These are phyloP conservation scores for Xanthoparmelia taractica DNA, from an alignment of 495 filamentous ascomycete genomes.

Conservation along the genomic window DNA sequence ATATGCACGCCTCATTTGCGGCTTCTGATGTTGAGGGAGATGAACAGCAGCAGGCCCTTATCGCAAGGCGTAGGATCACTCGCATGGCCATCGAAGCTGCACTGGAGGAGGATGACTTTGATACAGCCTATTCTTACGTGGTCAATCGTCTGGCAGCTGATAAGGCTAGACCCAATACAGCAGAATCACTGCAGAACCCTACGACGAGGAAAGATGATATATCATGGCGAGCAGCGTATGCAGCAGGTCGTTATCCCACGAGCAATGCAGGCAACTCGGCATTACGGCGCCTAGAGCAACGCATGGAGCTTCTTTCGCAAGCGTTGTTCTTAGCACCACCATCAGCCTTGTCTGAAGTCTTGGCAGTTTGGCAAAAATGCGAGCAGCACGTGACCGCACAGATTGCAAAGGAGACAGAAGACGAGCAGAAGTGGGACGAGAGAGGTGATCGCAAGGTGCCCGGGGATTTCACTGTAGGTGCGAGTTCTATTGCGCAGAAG, in stretches of 20 bases:
- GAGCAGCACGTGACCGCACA: slow-evolving; percentile 75
- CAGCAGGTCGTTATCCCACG: slow-evolving; percentile 65
- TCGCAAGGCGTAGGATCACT: slow-evolving; percentile 60
- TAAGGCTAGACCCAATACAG: slow-evolving; percentile 18
- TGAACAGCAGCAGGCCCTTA: slow-evolving; percentile 12
- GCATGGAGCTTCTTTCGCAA: slow-evolving; percentile 83
- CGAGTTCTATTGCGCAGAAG: slow-evolving; percentile 33
- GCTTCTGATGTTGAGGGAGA: slow-evolving; percentile 10
- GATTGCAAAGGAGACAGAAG: slow-evolving; percentile 61
- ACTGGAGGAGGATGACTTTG: slow-evolving; percentile 81
- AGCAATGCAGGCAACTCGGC: slow-evolving; percentile 38
- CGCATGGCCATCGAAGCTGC: slow-evolving; percentile 87
- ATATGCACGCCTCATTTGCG: slow-evolving; percentile 24
- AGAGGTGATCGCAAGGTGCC: slow-evolving; percentile 59
- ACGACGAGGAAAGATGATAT: slow-evolving; percentile 55
- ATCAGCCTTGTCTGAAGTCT: slow-evolving; percentile 70
- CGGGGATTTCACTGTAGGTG: slow-evolving; percentile 49
- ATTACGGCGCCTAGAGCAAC: slow-evolving; percentile 65
- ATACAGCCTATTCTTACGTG: slow-evolving; percentile 94
- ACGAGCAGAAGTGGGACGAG: slow-evolving; percentile 65
- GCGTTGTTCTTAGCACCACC: slow-evolving; percentile 76
- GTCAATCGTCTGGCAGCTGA: slow-evolving; percentile 53
- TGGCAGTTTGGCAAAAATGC: slow-evolving; percentile 74
- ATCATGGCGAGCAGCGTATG: slow-evolving; percentile 87
- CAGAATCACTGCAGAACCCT: slow-evolving; percentile 15